These are phyloP conservation scores for Leishmania major DNA, from an alignment of 208 protist species.

Conservation along the genomic window DNA sequence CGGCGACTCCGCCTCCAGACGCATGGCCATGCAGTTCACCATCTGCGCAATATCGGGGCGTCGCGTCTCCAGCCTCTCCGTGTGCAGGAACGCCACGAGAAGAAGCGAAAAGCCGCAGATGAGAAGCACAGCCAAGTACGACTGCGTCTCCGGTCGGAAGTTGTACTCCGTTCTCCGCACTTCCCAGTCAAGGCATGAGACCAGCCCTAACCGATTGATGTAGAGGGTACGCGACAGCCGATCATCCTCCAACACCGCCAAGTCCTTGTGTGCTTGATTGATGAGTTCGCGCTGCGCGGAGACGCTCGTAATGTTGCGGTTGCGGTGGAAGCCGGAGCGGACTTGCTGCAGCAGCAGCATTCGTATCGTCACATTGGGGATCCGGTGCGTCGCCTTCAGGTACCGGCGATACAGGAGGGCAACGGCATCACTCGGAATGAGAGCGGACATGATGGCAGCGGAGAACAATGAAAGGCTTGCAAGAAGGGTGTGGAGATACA, in stretches of 20 bases:
- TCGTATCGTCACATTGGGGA: conserved; percentile 88
- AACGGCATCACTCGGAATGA: conserved; percentile 83
- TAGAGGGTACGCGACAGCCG: conserved; percentile 85
- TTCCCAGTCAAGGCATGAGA: conserved; percentile 91
- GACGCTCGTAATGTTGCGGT: conserved; percentile 63
- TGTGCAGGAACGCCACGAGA: conserved; percentile 38
- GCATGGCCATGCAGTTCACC: conserved; percentile 86
- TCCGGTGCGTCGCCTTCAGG: conserved; percentile 79
- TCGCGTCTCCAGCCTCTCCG: conserved; percentile 51
- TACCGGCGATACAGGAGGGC: conserved; percentile 88
- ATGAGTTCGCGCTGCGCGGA: conserved; percentile 86
- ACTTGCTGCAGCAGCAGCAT: conserved; percentile 89
- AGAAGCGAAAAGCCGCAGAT: conserved; percentile 55
- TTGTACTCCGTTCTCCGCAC: conserved; percentile 89
- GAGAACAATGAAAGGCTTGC: neutral
- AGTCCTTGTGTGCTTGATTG: conserved; percentile 84
- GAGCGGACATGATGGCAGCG: conserved; percentile 56
- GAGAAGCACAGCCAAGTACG: conserved; percentile 42
- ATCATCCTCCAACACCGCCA: conserved; percentile 83
- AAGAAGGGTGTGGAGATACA: neutral
- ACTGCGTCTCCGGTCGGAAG: conserved; percentile 70
- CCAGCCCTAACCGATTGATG: conserved; percentile 89
- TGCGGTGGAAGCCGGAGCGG: conserved; percentile 74
- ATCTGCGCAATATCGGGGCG: conserved; percentile 80
- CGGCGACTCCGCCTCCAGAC: conserved; percentile 71